A percentile compares a stretch with the other conserved stretches of the same genome.
Conservation (phyloP, 73 alveolate species). For the Tetrahymena elliotti region DNA sequence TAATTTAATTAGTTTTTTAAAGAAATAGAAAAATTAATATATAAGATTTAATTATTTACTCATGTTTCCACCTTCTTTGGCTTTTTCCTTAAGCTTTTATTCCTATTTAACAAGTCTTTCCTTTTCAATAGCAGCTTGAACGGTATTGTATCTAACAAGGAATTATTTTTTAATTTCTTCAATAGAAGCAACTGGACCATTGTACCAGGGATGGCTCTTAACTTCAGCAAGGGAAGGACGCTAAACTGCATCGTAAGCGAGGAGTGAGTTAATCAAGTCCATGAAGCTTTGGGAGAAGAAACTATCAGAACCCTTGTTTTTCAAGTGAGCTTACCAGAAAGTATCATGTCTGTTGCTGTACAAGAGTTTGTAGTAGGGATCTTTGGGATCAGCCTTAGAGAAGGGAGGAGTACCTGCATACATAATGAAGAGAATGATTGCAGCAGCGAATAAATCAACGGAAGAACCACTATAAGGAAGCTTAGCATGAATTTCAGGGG, state of each 20-base stretch:
- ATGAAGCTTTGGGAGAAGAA: slow-evolving; percentile 59
- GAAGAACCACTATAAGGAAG: slow-evolving; percentile 48
- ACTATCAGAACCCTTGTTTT: slow-evolving; percentile 21
- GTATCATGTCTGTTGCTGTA: slow-evolving; percentile 12
- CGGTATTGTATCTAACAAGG: slow-evolving; percentile 27
- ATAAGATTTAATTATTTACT: neutral
- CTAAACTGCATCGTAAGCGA: slow-evolving; percentile 45
- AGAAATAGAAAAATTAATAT: too few relatives aligned
- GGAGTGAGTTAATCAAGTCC: slow-evolving; percentile 48
- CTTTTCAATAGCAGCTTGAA: slow-evolving; percentile 3
- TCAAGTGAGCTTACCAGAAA: slow-evolving; percentile 55
- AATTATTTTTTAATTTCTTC: slow-evolving; percentile 48
- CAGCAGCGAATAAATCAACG: slow-evolving; percentile 62
- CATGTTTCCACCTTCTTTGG: neutral
- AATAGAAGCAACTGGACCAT: slow-evolving; percentile 40
- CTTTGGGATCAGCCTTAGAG: slow-evolving; percentile 43
- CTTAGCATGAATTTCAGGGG: slow-evolving; percentile 55
- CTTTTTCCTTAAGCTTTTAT: neutral
- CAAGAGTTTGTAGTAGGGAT: slow-evolving; percentile 25
- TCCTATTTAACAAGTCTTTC: slow-evolving; percentile 14
- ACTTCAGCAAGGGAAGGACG: slow-evolving; percentile 53
- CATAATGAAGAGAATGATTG: slow-evolving; percentile 54
- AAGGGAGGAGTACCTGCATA: slow-evolving; percentile 60
- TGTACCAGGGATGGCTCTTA: slow-evolving; percentile 55
- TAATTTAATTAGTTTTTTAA: too few relatives aligned